Evolutionary conservation across 2,329 filamentous ascomycete species (phyloP).

Genomic region (Didymella sp.): DNA sequence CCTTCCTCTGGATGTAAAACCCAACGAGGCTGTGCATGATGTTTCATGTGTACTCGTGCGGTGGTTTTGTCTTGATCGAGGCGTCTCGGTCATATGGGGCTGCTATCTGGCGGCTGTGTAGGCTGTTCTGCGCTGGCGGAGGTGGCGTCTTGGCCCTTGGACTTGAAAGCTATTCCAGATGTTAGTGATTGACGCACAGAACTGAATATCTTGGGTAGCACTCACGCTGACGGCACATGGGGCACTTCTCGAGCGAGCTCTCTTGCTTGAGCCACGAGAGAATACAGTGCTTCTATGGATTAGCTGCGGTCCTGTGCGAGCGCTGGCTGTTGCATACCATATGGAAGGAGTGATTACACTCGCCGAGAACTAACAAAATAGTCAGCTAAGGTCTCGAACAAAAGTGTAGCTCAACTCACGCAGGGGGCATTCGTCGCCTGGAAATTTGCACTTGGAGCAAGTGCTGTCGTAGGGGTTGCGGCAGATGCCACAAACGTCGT

Average conservation of each 20-base stretch:
- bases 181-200: slow-evolving; percentile 21
- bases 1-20: not conserved
- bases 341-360: slow-evolving; percentile 97
- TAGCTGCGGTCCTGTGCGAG: slow-evolving; percentile 3
- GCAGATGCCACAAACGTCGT: slow-evolving; percentile 98
- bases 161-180: slow-evolving; percentile 45
- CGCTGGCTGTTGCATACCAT: slow-evolving; percentile 67
- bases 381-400: slow-evolving; percentile 17
- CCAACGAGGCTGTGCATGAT: not conserved
- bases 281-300: slow-evolving; percentile 78
- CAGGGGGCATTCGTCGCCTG: slow-evolving; percentile 92
- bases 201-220: too few species aligned
- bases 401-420: slow-evolving; percentile 62
- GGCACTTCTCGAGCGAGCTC: slow-evolving; percentile 89
- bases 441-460: slow-evolving; percentile 97
- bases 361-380: slow-evolving; percentile 94
- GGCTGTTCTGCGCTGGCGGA: slow-evolving; percentile 21
- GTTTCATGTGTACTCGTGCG: not conserved
- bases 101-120: slow-evolving; percentile 30
- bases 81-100: slow-evolving; percentile 14
- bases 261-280: slow-evolving; percentile 96
- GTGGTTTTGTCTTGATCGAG: not conserved
- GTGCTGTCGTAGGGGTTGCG: slow-evolving; percentile 98
- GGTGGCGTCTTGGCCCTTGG: slow-evolving; percentile 46
- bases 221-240: slow-evolving; percentile 95